phyloP scores from a whole-genome alignment of 1,284 basidiomycete genomes.

The Trametes hirsuta region DNA sequence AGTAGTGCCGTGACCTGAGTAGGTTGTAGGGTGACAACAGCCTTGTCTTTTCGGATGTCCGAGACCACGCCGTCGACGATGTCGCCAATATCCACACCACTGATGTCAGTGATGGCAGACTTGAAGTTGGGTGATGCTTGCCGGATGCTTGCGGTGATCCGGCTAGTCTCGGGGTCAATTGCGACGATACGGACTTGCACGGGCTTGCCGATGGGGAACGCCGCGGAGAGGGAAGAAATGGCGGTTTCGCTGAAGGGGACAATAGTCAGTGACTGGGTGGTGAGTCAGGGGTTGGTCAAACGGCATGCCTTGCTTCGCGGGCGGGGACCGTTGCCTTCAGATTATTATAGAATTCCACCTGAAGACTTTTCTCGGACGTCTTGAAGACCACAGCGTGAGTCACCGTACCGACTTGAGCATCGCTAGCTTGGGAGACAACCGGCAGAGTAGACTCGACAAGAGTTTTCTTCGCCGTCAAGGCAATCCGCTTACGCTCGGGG shows the following conservation, averaged over 20 bases:
- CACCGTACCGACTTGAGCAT: constrained; percentile 74
- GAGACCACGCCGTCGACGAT: constrained; percentile 70
- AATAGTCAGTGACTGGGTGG: not conserved
- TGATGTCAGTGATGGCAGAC: constrained; percentile 61
- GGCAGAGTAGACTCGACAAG: constrained; percentile 83
- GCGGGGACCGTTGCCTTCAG: constrained; percentile 84
- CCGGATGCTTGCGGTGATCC: constrained; percentile 86
- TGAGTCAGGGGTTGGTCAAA: constrained; percentile 1
- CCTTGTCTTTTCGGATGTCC: constrained; percentile 87
- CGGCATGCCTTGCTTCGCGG: constrained; percentile 75
- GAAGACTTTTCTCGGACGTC: constrained; percentile 75
- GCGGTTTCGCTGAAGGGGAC: constrained; percentile 56
- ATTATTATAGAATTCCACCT: constrained; percentile 92
- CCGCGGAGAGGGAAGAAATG: constrained; percentile 64
- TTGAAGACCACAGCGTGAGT: constrained; percentile 87
- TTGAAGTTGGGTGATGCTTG: constrained; percentile 70
- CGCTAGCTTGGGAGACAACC: constrained; percentile 67
- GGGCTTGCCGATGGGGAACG: constrained; percentile 82
- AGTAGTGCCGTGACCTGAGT: constrained; percentile 80
- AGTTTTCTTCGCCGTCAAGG: constrained; percentile 91
- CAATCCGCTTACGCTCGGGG: constrained; percentile 79
- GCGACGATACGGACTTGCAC: constrained; percentile 86
- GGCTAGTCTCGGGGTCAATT: constrained; percentile 64
- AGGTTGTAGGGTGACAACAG: constrained; percentile 73
- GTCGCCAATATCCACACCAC: constrained; percentile 76